A percentile compares a stretch with the other conserved stretches of the same genome.
These are phyloP conservation scores for Actinidia arguta DNA, from an alignment of 179 eudicot species.

Conservation along the genomic window DNA sequence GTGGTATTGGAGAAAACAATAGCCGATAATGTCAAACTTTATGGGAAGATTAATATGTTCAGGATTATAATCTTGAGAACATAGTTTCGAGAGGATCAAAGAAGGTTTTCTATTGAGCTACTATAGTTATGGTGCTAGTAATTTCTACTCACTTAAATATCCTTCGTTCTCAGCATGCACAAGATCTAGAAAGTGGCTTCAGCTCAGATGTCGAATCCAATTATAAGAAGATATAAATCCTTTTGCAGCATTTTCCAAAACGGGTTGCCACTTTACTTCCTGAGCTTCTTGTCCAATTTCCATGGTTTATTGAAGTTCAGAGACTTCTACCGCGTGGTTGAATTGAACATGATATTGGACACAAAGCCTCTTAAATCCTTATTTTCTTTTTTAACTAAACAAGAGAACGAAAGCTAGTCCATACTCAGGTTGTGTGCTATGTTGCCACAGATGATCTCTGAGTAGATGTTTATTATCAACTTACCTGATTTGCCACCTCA, in stretches of 20 bases:
- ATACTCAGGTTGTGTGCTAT: not conserved
- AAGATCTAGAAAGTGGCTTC: slow-evolving; percentile 94
- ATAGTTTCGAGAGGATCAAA: slow-evolving; percentile 96
- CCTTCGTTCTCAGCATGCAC: slow-evolving; percentile 60
- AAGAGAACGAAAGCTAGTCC: not conserved
- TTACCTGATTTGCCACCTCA: no score
- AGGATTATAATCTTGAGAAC: slow-evolving; percentile 93
- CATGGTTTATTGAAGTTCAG: not conserved
- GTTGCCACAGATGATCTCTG: not conserved
- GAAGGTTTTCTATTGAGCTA: slow-evolving; percentile 54
- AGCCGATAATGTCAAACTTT: slow-evolving; percentile 98
- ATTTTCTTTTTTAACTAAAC: no score
- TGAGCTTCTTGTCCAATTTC: not conserved
- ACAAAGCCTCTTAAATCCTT: not conserved
- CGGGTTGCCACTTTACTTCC: slow-evolving; percentile 47
- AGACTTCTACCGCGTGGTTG: not conserved
- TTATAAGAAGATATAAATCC: slow-evolving; percentile 99
- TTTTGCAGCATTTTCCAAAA: slow-evolving; percentile 98
- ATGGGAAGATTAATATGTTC: slow-evolving; percentile 99
- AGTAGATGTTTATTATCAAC: no score
- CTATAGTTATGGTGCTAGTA: not conserved
- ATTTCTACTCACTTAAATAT: slow-evolving; percentile 2
- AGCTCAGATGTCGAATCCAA: slow-evolving; percentile 98
- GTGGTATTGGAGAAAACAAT: slow-evolving; percentile 88
- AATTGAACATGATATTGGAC: not conserved